Evolutionary conservation across 2,329 filamentous ascomycete genomes (phyloP), one percentile per base, ranked within the genome.

Genomic region (Colletotrichum sp.): DNA sequence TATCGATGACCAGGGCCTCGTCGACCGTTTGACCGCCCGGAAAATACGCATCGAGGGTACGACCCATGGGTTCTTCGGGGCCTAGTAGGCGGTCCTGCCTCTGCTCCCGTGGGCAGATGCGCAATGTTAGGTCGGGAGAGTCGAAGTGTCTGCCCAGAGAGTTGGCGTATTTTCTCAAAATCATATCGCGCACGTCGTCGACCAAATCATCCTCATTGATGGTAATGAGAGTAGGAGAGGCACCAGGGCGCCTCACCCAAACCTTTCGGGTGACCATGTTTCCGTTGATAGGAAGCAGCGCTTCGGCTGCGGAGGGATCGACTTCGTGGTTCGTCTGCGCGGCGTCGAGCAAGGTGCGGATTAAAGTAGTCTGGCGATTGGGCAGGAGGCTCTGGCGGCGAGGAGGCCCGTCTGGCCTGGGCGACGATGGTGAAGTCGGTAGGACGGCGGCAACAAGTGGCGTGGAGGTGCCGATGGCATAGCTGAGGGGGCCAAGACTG

Each of bases 101-200:
- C 82, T 90, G 85, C 80, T 95, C 93, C 72, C 95, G 91, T n/a
- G 94, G 92, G 18, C 90, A 83, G 79, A 99, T 94, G 78, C 94
- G 93, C 78, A 99, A 89, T 13, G 91, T 93, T 74, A 99, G 91
- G 84, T 99, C 97, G 14, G 97, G 97, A 13, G 97, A 91, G 86
- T 99, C 97, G 84, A 96, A 98, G 68, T 91, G 94, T 80, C 93
- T 93, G 67, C 96, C 96, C 30, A 99, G 89, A 16, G 96, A 98
- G 85, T 99, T 99, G 80, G 93, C 92, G 84, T 99, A 99, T 87
- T 99, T 99, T 81, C 92, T 93, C 80, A 99, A 87, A 73, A 99
- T 97, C 89, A 95, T 92, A 80, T 98, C 97, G 80, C 96, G 94
- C 77, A 98, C 93, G 85, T 98, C 96, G 84, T 99, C 97, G 73